Evolutionary conservation across 2,329 filamentous ascomycete species (phyloP), one percentile per base, ranked within the genome.

Genomic region (Apiospora hydei): DNA sequence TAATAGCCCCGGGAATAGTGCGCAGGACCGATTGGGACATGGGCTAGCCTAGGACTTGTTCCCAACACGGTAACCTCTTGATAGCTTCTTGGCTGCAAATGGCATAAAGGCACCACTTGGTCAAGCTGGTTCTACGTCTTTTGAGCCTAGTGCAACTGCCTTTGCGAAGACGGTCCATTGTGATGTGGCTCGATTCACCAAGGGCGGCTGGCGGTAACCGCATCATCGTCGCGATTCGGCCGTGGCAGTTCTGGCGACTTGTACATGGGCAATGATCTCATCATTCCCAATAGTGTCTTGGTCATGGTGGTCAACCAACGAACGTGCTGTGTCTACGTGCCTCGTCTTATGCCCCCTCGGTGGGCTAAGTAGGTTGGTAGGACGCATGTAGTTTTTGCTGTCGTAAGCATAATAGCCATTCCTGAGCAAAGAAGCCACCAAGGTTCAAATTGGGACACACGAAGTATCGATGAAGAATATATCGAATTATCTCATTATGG

Each of bases 401-500:
- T 43, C 41, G 13, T 43, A 43, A 43, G 8, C 41, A 43, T 43
- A 11, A 14, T 43, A 41, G 10, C 6, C 6, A 7, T 8, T 41
- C 38, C 38, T 1, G 10, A 41, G 38, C 38, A 41, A 41, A 41
- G 38, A 41, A 41, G 10, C 5, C 10, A 8, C 10, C 10, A 8
- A 43, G 41, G 41, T 6, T 43, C 41, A 43, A 4, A 14, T 7
- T 38, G 13, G 16, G 18, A 38, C 41, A 43, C 1, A 8, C 41
- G 10, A 43, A 43, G 13, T 14, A 14, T 43, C 41, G 41, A 43
- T 11, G 41, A 14, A 43, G 41, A 16, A 16, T 61, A 61, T 61
- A 18, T 61, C 30, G 10, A 61, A 61, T 61, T 61, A 61, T 61
- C 30, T 61, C 53, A 61, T 61, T 61, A 61, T 38, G 7, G 18